phyloP scores from a whole-genome alignment of 2,329 filamentous ascomycete genomes.

The Colletotrichum higginsianum region DNA sequence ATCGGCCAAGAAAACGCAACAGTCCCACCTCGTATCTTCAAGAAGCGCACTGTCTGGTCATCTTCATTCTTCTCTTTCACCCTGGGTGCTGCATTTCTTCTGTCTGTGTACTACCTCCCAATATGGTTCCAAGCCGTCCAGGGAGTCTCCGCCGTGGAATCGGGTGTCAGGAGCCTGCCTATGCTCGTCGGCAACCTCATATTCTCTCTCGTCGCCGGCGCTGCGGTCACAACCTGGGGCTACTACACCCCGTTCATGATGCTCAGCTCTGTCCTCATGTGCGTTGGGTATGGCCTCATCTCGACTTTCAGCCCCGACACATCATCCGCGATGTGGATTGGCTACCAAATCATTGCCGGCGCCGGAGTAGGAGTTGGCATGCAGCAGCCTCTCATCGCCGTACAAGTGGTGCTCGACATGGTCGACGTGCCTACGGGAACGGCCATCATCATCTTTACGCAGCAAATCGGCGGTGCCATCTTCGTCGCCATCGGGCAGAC shows the following conservation, averaged over 20 bases:
- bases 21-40: slow-evolving; percentile 59
- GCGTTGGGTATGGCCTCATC: slow-evolving; percentile 58
- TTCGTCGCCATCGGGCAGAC: slow-evolving; percentile 68
- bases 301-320: slow-evolving; percentile 57
- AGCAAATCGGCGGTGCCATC: slow-evolving; percentile 60
- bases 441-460: slow-evolving; percentile 62
- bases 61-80: slow-evolving; percentile 54
- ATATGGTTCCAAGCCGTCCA: slow-evolving; percentile 64
- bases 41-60: slow-evolving; percentile 56
- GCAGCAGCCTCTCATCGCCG: slow-evolving; percentile 62
- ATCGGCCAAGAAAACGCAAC: slow-evolving; percentile 59
- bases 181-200: slow-evolving; percentile 56
- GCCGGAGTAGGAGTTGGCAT: slow-evolving; percentile 59
- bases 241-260: slow-evolving; percentile 64
- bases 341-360: slow-evolving; percentile 60
- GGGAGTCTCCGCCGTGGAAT: slow-evolving; percentile 55
- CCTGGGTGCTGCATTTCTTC: slow-evolving; percentile 52
- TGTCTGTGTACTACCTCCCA: slow-evolving; percentile 57
- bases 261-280: slow-evolving; percentile 50
- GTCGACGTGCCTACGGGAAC: slow-evolving; percentile 63
- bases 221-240: slow-evolving; percentile 55
- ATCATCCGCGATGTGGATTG: slow-evolving; percentile 57
- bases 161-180: slow-evolving; percentile 59
- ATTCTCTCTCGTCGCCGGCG: slow-evolving; percentile 52
- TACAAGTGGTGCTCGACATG: slow-evolving; percentile 59